phyloP scores from a whole-genome alignment of 176 grass and related monocot genomes.

The Eremochloa ophiuroides region DNA sequence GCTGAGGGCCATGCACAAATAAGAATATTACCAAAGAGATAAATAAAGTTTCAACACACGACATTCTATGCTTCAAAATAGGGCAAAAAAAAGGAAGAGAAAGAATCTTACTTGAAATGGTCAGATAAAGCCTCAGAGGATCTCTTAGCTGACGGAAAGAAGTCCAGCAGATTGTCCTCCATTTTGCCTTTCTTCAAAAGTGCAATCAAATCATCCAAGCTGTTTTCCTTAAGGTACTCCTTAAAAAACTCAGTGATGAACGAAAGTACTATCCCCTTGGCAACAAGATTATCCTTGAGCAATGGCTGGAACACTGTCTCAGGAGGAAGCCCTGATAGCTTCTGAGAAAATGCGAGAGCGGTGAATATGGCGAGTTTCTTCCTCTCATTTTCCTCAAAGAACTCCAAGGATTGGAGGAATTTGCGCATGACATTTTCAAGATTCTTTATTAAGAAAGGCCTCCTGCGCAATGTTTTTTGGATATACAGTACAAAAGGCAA shows the following conservation, averaged over 20 bases:
- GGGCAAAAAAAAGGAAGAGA: not conserved
- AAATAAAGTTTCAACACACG: not conserved
- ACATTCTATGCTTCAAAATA: not conserved
- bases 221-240: constrained; percentile 87
- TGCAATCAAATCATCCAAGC: constrained; percentile 88
- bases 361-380: constrained; percentile 92
- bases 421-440: constrained; percentile 98
- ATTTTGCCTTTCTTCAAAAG: constrained; percentile 95
- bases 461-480: constrained; percentile 85
- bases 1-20: constrained; percentile 38
- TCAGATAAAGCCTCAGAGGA: constrained; percentile 73
- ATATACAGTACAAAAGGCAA: constrained; percentile 86
- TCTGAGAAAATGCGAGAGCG: constrained; percentile 96
- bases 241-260: constrained; percentile 95
- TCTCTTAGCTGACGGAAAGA: constrained; percentile 76
- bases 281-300: constrained; percentile 94
- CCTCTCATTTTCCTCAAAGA: constrained; percentile 91
- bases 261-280: constrained; percentile 90
- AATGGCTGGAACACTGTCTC: constrained; percentile 94
- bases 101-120: constrained; percentile 67
- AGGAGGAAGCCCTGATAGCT: constrained; percentile 85
- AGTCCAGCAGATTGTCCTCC: constrained; percentile 92
- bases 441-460: constrained; percentile 92
- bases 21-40: not conserved
- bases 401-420: constrained; percentile 93